Base-by-base conservation (phyloP, 805 yeast genomes). In the Kregervanrija pseudodelftensis region DNA sequence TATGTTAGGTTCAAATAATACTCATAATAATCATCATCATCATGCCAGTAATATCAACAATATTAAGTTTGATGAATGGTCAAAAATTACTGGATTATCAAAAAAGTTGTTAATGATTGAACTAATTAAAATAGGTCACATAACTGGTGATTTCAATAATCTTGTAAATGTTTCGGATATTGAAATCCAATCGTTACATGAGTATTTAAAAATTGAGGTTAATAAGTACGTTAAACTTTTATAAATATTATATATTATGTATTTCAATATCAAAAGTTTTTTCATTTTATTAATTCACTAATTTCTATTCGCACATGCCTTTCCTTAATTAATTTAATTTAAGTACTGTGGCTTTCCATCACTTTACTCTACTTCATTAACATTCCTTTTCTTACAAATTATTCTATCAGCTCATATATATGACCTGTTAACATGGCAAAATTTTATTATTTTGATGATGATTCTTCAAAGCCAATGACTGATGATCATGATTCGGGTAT, bases 401-500 rank as follows among this genome's bases (percentile, higher is more conserved):
- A 22, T 22, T 22, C 8, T 22, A 22, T 22, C 8, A 22, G 28
- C 7, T 22, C 28, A 22, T 22, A 22, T 22, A 22, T 5, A 22
- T 12, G 11, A 8, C 7, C 11, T 30, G 31, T n/a, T 1, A 22
- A 13, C 13, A 53, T 46, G 50, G 50, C 58, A 37, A 52, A 48
- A 16, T 49, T 55, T 12, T 86, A 82, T 61, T 77, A 74, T 53
- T 85, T 83, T 75, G 91, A 86, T 59, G 72, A 74, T 57, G 63
- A 73, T 33, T 73, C 73, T 40, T 63, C 73, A 1, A 66, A 66
- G 1, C 85, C 80, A 40, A 82, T 80, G 66, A 79, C 88, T 14
- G 76, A 74, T 13, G 80, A 77, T 32, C 95, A 87, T 63, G 73
- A 85, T 64, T 76, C 88, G 0, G 96, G 96, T 0, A 63, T 49